Percentiles rank a stretch among this genome's conserved stretches.
phyloP scores from a whole-genome alignment of 345 rosid species.

The Kernera saxatilis region DNA sequence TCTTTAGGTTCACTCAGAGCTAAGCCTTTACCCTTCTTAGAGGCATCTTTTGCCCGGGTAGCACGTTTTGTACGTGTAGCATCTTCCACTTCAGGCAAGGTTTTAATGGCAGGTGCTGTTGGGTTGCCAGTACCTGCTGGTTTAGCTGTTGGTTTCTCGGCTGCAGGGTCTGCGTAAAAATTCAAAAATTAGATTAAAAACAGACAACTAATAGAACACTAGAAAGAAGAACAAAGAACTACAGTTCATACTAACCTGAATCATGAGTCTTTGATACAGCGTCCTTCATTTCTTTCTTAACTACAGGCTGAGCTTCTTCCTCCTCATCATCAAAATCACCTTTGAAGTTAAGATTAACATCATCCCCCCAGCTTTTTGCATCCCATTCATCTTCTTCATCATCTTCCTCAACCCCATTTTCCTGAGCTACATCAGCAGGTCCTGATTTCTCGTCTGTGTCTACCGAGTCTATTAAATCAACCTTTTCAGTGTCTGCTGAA shows the following conservation, averaged over 20 bases:
- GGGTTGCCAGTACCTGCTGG: slow-evolving; percentile 31
- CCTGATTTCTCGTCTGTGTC: slow-evolving; percentile 44
- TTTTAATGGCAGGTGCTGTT: slow-evolving; percentile 10
- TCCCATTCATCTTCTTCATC: slow-evolving; percentile 93
- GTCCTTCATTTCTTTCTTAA: slow-evolving; percentile 48
- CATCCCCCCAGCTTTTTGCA: slow-evolving; percentile 99
- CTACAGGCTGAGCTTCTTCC: slow-evolving; percentile 48
- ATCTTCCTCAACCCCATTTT: slow-evolving; percentile 62
- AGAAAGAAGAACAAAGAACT: neutral
- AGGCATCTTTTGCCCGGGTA: slow-evolving; percentile 31
- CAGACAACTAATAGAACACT: neutral
- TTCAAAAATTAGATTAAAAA: neutral
- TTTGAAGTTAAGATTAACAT: slow-evolving; percentile 63
- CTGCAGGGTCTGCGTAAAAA: slow-evolving; percentile 18
- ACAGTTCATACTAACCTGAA: slow-evolving; percentile 37
- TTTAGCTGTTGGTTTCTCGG: slow-evolving; percentile 28
- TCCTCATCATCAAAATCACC: slow-evolving; percentile 93
- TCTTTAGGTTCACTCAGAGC: slow-evolving; percentile 34
- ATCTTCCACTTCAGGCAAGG: slow-evolving; percentile 36
- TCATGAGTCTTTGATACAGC: slow-evolving; percentile 28
- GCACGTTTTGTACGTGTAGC: slow-evolving; percentile 11
- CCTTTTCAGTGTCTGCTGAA: slow-evolving; percentile 40
- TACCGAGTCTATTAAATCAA: slow-evolving; percentile 38
- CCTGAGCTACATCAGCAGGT: slow-evolving; percentile 41
- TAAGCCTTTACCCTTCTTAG: slow-evolving; percentile 36